A percentile compares a stretch with the other conserved stretches of the same genome.
These are phyloP conservation scores for Penicillium ucsense DNA, from an alignment of 495 filamentous ascomycete species.

Conservation along the genomic window DNA sequence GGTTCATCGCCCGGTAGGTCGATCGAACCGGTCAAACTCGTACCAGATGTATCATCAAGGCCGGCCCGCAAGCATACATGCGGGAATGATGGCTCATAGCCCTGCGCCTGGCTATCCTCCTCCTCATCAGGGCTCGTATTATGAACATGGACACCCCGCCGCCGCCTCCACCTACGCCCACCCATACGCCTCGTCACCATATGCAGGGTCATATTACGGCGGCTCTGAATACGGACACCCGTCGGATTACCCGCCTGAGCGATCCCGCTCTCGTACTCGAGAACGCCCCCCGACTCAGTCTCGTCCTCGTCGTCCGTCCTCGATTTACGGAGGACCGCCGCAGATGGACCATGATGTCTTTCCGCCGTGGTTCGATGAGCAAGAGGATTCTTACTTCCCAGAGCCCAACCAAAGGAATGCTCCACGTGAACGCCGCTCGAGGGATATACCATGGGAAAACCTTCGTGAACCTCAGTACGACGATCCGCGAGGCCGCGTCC, in stretches of 20 bases:
- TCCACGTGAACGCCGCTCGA: not conserved
- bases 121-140: conserved; percentile 8
- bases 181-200: conserved; percentile 23
- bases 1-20: conserved; percentile 17
- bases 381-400: conserved; percentile 16
- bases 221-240: conserved; percentile 15
- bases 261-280: conserved; percentile 24
- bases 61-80: conserved; percentile 39
- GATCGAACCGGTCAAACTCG: conserved; percentile 22
- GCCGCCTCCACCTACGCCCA: conserved; percentile 27
- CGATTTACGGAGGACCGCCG: conserved; percentile 23
- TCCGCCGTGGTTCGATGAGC: conserved; percentile 19
- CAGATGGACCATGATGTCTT: conserved; percentile 18
- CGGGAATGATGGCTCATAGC: conserved; percentile 17
- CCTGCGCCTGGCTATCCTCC: conserved; percentile 23
- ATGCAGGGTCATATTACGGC: conserved; percentile 17
- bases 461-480: not conserved
- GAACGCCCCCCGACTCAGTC: conserved; percentile 19
- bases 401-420: not conserved
- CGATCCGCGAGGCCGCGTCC: conserved; percentile 5
- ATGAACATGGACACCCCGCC: conserved; percentile 25
- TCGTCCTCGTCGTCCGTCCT: conserved; percentile 25
- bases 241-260: conserved; percentile 19
- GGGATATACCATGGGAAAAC: conserved; percentile 9
- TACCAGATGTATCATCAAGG: conserved; percentile 29